phyloP scores from a whole-genome alignment of 2,329 filamentous ascomycete genomes.

The Penicillium digitatum region DNA sequence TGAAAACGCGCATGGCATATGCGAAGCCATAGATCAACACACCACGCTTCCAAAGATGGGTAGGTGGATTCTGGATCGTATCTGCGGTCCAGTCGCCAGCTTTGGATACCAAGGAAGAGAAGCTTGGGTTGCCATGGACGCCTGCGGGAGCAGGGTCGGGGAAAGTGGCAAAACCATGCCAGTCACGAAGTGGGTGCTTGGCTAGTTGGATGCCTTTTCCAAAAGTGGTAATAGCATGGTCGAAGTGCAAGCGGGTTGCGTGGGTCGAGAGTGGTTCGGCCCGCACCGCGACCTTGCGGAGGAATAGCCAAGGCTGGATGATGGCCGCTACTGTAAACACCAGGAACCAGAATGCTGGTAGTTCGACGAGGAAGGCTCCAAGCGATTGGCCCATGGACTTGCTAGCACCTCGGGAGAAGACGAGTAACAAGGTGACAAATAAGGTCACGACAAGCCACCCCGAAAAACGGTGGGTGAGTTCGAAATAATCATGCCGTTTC shows the following conservation, averaged over 20 bases:
- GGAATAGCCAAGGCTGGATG: conserved; percentile 67
- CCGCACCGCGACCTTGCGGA: conserved; percentile 64
- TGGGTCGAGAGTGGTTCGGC: conserved; percentile 67
- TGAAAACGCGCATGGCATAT: conserved; percentile 63
- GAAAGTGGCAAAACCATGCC: conserved; percentile 73
- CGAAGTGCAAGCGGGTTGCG: conserved; percentile 67
- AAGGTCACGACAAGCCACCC: conserved; percentile 66
- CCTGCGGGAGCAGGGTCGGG: conserved; percentile 47
- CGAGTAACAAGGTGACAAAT: conserved; percentile 61
- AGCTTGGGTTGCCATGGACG: conserved; percentile 46
- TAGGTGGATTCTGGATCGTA: conserved; percentile 60
- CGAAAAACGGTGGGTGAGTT: conserved; percentile 66
- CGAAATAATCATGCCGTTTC: conserved; percentile 65
- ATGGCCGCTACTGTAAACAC: conserved; percentile 61
- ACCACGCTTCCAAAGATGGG: conserved; percentile 63
- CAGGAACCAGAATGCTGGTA: conserved; percentile 65
- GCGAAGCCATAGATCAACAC: conserved; percentile 65
- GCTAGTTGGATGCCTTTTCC: conserved; percentile 59
- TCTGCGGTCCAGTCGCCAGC: conserved; percentile 70
- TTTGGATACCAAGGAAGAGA: conserved; percentile 66
- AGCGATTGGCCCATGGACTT: conserved; percentile 33
- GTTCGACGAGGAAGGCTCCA: conserved; percentile 41
- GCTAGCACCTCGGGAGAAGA: conserved; percentile 49
- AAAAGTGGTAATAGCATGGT: conserved; percentile 57
- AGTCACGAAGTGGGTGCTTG: conserved; percentile 62